These are phyloP conservation scores for Aurantiochytrium sp. DNA, from an alignment of 108 stramenopile species.

Conservation along the genomic window DNA sequence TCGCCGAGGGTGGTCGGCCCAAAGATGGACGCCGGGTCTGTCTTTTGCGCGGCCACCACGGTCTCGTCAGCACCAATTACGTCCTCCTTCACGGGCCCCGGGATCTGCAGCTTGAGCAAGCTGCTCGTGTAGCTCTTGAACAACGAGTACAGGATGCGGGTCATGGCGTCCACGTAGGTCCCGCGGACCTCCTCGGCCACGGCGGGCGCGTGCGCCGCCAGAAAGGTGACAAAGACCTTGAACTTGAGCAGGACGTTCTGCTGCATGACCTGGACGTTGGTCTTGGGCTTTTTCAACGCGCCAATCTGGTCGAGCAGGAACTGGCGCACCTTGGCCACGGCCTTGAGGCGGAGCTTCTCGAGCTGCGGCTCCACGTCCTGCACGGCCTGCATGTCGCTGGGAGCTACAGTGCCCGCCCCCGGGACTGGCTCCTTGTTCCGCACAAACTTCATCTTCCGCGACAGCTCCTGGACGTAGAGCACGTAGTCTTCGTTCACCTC, in stretches of 20 bases:
- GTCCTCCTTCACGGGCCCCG: conserved; percentile 79
- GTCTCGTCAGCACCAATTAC: conserved; percentile 79
- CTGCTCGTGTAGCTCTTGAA: conserved; percentile 92
- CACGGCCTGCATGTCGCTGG: conserved; percentile 76
- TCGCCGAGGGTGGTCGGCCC: not conserved
- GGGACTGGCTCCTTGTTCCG: conserved; percentile 26
- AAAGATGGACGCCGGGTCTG: not conserved
- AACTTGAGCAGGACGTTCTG: conserved; percentile 82
- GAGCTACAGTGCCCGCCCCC: conserved; percentile 64
- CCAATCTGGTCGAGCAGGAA: conserved; percentile 71
- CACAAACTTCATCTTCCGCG: conserved; percentile 74
- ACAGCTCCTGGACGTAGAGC: conserved; percentile 79
- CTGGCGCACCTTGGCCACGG: conserved; percentile 69
- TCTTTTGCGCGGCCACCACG: not conserved
- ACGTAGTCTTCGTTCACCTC: conserved; percentile 79
- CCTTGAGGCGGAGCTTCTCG: conserved; percentile 72
- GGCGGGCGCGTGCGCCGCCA: conserved; percentile 74
- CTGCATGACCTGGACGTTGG: conserved; percentile 94
- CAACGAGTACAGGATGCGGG: conserved; percentile 76
- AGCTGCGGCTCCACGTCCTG: conserved; percentile 83
- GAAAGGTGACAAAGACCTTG: conserved; percentile 77
- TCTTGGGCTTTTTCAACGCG: conserved; percentile 71
- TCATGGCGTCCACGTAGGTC: conserved; percentile 89
- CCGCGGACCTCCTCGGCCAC: conserved; percentile 80
- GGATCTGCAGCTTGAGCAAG: conserved; percentile 77